Evolutionary conservation across 1,284 basidiomycete species (phyloP).

Genomic region (Trametes pubescens): DNA sequence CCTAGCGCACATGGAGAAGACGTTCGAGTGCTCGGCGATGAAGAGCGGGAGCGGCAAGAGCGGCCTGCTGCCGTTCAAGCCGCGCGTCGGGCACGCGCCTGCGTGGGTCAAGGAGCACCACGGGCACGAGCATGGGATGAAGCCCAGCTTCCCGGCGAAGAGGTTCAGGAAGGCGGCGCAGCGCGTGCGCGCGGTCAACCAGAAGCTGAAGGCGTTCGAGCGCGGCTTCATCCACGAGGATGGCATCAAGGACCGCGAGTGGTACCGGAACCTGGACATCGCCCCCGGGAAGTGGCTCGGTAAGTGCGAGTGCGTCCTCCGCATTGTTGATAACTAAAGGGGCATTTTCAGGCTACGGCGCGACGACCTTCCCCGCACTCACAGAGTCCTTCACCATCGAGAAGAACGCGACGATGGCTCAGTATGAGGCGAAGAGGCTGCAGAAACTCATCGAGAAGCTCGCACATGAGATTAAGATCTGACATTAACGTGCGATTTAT

Average conservation of each 20-base stretch:
- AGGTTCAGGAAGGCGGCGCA: slow-evolving; percentile 64
- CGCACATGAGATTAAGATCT: slow-evolving; percentile 31
- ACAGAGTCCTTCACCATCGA: slow-evolving; percentile 84
- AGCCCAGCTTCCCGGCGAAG: slow-evolving; percentile 22
- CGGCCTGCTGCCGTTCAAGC: slow-evolving; percentile 31
- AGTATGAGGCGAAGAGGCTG: slow-evolving; percentile 72
- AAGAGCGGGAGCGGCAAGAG: slow-evolving; percentile 9
- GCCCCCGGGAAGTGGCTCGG: slow-evolving; percentile 94
- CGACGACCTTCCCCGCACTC: slow-evolving; percentile 85
- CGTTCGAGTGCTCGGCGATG: slow-evolving; percentile 32
- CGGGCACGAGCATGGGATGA: slow-evolving; percentile 16
- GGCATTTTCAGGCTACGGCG: slow-evolving; percentile 73
- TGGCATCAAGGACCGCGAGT: slow-evolving; percentile 84
- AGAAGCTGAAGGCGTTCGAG: slow-evolving; percentile 81
- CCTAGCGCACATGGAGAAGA: slow-evolving; percentile 21
- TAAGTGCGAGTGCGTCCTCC: slow-evolving; percentile 44
- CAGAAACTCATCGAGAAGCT: slow-evolving; percentile 56
- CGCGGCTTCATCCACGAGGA: slow-evolving; percentile 83
- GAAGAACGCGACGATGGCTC: slow-evolving; percentile 65
- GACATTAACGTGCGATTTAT: not conserved
- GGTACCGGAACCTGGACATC: slow-evolving; percentile 88
- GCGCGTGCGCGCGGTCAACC: slow-evolving; percentile 73
- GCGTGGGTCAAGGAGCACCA: slow-evolving; percentile 26
- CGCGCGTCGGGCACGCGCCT: slow-evolving; percentile 37
- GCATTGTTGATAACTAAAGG: not conserved